These are phyloP conservation scores for Magnaporthiopsis rhizophila DNA, from an alignment of 2,329 filamentous ascomycete genomes.

Conservation along the genomic window DNA sequence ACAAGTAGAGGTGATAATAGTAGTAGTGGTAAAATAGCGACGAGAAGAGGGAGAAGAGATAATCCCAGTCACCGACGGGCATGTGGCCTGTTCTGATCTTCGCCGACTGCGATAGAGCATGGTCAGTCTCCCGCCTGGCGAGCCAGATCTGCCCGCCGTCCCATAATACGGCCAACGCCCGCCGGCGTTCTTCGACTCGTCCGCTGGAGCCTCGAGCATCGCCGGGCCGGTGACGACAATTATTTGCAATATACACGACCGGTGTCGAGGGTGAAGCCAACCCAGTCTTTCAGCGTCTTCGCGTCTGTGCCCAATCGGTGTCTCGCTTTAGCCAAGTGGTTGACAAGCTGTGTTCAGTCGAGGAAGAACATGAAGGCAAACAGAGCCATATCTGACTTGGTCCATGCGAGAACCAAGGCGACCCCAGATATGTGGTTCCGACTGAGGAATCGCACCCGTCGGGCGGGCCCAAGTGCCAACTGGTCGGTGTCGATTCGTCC, in stretches of 20 bases:
- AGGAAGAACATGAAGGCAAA: not conserved
- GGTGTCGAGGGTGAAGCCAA: not conserved
- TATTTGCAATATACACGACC: not conserved
- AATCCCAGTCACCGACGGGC: constrained; percentile 6
- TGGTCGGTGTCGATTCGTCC: not conserved
- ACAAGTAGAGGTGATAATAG: constrained; percentile 1
- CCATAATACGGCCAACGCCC: not conserved
- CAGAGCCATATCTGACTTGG: not conserved
- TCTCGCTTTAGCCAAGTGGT: too few relatives aligned
- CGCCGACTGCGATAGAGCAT: not conserved
- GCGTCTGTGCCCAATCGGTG: not conserved
- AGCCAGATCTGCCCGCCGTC: not conserved
- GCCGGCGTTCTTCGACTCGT: not conserved
- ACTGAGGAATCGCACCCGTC: not conserved
- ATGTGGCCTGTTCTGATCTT: not conserved
- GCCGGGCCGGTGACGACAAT: not conserved
- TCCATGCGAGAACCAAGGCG: not conserved
- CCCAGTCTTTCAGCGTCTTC: not conserved
- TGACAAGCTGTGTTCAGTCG: not conserved
- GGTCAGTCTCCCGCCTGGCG: not conserved
- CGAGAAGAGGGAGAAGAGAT: constrained; percentile 10
- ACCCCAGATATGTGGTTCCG: not conserved
- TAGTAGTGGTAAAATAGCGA: constrained; percentile 5
- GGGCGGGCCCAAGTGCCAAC: not conserved
- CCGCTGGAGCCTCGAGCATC: not conserved